These are phyloP conservation scores for Aspergillus sp. DNA, from an alignment of 2,329 filamentous ascomycete species.

Conservation along the genomic window DNA sequence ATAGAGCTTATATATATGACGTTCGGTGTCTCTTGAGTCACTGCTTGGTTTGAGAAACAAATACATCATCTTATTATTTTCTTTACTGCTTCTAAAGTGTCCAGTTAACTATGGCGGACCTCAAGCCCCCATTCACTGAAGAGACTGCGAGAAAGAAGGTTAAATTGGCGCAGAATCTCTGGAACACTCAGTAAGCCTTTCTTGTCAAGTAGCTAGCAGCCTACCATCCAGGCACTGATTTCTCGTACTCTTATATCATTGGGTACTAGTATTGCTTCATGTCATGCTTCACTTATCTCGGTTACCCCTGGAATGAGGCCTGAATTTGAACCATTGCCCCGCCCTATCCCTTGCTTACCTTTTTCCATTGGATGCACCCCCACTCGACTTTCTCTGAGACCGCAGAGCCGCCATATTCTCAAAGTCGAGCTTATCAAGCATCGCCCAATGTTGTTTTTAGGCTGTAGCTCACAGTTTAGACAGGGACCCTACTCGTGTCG, in stretches of 20 bases:
- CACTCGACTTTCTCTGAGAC: not conserved
- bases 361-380: not conserved
- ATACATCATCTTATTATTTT: not conserved
- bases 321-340: not conserved
- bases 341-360: constrained; percentile 9
- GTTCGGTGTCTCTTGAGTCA: not conserved
- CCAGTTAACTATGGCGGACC: constrained; percentile 39
- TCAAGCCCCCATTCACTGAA: constrained; percentile 72
- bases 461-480: not conserved
- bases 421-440: not conserved
- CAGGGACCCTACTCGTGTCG: constrained; percentile 68
- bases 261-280: not conserved
- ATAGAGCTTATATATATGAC: constrained; percentile 16
- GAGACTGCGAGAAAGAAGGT: constrained; percentile 76
- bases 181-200: constrained; percentile 71
- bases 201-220: too few relatives aligned
- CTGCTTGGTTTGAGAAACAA: not conserved
- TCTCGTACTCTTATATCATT: not conserved
- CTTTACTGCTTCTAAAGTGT: not conserved
- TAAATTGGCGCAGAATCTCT: constrained; percentile 80
- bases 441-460: not conserved
- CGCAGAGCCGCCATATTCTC: not conserved
- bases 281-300: too few relatives aligned
- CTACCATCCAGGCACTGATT: not conserved
- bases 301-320: not conserved